Base-by-base conservation (phyloP, 176 grass and related monocot genomes). In the Bromus sterilis region DNA sequence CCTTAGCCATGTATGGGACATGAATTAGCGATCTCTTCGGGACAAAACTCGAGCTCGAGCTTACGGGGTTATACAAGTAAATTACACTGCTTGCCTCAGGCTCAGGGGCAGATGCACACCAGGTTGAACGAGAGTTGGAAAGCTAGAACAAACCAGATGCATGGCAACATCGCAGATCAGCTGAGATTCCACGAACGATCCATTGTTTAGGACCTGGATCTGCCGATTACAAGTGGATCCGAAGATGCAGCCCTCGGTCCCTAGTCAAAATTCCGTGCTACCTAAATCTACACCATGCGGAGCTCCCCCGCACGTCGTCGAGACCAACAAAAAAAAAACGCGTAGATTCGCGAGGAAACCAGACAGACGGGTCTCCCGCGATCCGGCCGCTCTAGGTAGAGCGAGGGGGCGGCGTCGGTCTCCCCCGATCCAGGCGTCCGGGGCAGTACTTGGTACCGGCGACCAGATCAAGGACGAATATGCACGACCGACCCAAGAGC, bases 71-170 rank as follows among this genome's bases (percentile, higher is more conserved):
- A n/a, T n/a, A n/a, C n/a, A n/a, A n/a, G n/a, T n/a, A n/a, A n/a
- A n/a, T n/a, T n/a, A n/a, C n/a, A n/a, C n/a, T n/a, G n/a, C n/a
- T n/a, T n/a, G n/a, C n/a, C n/a, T n/a, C n/a, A n/a, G n/a, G n/a
- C n/a, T n/a, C n/a, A n/a, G n/a, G n/a, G 16, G 46, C 43, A 75
- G 81, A 89, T 85, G 26, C 72, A 63, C 53, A 40, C 37, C 2
- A 72, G 7, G 25, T 10, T 31, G 21, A 49, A 15, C 31, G 66
- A 1, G 31, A 51, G 31, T 4, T 2, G 21, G 62, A 36, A 39
- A 12, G 48, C 23, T 23, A 21, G 14, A 31, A 61, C 26, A 14
- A n/a, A 11, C 11, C 42, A 43, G 31, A 51, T 60, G 59, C 48
- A 62, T 15, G 8, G 40, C 25, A 11, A 6, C 26, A 6, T 34